phyloP scores from a whole-genome alignment of 441 rosid species.

The Arabidopsis hybrid region DNA sequence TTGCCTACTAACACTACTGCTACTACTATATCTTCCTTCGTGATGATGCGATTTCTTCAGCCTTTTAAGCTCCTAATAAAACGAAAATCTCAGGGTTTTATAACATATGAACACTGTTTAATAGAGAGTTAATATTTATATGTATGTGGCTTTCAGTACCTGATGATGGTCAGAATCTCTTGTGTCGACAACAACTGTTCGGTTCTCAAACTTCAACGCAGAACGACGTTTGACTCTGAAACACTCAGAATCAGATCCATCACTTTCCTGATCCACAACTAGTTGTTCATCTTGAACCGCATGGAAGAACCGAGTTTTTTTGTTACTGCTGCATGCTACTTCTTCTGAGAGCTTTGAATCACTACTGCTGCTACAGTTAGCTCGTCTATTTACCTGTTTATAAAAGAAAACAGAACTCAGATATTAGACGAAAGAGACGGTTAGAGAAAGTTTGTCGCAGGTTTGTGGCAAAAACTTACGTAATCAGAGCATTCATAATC shows the following conservation, averaged over 20 bases:
- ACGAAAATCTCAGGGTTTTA: background rate
- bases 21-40: constrained; percentile 58
- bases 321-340: constrained; percentile 47
- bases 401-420: background rate
- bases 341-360: constrained; percentile 51
- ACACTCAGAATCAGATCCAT: constrained; percentile 85
- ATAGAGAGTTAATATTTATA: background rate
- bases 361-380: constrained; percentile 52
- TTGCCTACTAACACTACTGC: constrained; percentile 49
- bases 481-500: constrained; percentile 50
- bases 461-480: constrained; percentile 55
- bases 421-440: background rate
- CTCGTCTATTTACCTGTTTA: constrained; percentile 55
- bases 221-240: constrained; percentile 96
- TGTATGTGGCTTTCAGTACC: constrained; percentile 18
- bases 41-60: constrained; percentile 59
- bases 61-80: constrained; percentile 70
- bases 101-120: too few relatives aligned
- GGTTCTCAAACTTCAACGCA: constrained; percentile 62
- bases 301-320: constrained; percentile 47
- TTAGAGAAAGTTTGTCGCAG: background rate
- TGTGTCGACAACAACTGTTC: constrained; percentile 50
- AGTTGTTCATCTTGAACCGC: constrained; percentile 50
- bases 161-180: constrained; percentile 61
- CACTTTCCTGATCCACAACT: constrained; percentile 57